A percentile compares a stretch with the other conserved stretches of the same genome.
Conservation (phyloP, 2,329 filamentous ascomycete species). For the Macrophomina phaseolina region DNA sequence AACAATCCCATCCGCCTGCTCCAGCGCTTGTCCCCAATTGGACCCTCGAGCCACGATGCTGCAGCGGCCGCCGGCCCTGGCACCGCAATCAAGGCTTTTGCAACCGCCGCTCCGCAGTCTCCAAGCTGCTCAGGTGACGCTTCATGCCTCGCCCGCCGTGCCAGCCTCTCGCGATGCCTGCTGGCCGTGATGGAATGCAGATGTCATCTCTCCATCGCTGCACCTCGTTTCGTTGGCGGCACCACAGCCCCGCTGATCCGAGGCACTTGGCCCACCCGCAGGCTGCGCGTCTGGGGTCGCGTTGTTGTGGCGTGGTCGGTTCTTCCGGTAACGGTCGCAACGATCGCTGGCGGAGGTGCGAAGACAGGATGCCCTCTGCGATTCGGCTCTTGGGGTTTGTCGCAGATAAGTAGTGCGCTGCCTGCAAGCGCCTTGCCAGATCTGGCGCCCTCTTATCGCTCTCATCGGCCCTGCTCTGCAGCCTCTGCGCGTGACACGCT, state of each 20-base stretch:
- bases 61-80: not conserved
- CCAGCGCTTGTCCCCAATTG: not conserved
- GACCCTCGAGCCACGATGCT: not conserved
- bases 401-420: slow-evolving; percentile 16
- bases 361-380: not conserved
- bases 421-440: slow-evolving; percentile 6
- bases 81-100: not conserved
- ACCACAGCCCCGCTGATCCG: slow-evolving; percentile 13
- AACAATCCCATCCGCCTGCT: slow-evolving; percentile 8
- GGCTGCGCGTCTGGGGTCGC: not conserved
- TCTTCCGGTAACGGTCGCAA: slow-evolving; percentile 21
- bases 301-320: not conserved
- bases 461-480: not conserved
- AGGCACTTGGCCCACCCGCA: too few species aligned
- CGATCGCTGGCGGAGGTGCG: not conserved
- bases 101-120: not conserved
- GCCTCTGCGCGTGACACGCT: not conserved
- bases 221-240: not conserved
- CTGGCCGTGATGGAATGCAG: slow-evolving; percentile 19
- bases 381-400: not conserved
- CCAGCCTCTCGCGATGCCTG: not conserved
- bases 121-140: not conserved
- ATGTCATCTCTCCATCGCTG: slow-evolving; percentile 13
- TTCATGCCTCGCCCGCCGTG: not conserved
- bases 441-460: slow-evolving; percentile 8